A percentile compares a stretch with the other conserved stretches of the same genome.
Evolutionary conservation across 140 eudicot species (phyloP).

Genomic region (Ambrosia hybrid): DNA sequence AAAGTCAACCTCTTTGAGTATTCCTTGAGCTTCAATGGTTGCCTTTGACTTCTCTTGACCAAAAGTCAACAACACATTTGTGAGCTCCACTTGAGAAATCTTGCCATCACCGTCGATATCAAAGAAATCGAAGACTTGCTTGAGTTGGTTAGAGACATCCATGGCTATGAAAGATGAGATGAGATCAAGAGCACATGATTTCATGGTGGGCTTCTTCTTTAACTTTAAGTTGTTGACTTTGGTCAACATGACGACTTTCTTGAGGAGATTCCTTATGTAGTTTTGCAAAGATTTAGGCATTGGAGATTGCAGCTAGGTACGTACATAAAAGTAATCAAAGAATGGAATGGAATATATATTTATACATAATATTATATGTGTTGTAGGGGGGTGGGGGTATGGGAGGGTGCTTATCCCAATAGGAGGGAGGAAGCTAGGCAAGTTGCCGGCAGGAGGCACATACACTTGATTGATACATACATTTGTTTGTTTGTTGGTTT

Average conservation of each 20-base stretch:
- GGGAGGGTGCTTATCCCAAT: constrained; percentile 33
- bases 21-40: constrained; percentile 57
- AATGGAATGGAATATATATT: background rate
- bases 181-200: constrained; percentile 30
- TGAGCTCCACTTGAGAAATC: constrained; percentile 60
- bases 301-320: constrained; percentile 19
- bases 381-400: constrained; percentile 2
- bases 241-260: constrained; percentile 23
- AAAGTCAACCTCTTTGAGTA: constrained; percentile 57
- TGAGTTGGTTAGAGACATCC: constrained; percentile 54
- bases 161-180: constrained; percentile 44
- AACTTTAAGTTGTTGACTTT: constrained; percentile 24
- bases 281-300: constrained; percentile 39
- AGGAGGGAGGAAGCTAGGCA: constrained; percentile 23
- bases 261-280: constrained; percentile 26
- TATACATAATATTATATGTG: background rate
- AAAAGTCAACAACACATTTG: constrained; percentile 47
- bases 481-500: background rate
- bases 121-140: constrained; percentile 75
- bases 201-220: constrained; percentile 29
- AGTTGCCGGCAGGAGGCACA: constrained; percentile 11
- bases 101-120: constrained; percentile 73
- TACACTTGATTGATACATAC: background rate
- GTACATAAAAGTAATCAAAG: background rate
- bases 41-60: constrained; percentile 63